Evolutionary conservation across 2,329 filamentous ascomycete species (phyloP).

Genomic region (Drechmeria coniospora): DNA sequence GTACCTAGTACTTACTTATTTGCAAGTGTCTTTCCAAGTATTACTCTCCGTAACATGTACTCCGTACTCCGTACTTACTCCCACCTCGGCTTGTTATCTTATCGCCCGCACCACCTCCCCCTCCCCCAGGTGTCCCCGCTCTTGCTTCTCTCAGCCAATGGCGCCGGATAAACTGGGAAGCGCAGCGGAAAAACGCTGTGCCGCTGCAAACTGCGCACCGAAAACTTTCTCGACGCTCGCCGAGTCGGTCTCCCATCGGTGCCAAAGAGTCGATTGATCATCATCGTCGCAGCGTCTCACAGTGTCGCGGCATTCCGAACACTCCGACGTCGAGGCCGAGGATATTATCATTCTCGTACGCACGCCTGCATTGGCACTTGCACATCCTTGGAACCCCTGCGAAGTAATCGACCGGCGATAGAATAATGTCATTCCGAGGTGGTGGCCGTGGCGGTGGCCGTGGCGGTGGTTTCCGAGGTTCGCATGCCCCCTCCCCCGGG

Average conservation of each 20-base stretch:
- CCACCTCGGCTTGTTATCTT: too few species aligned
- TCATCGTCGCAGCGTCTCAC: too few species aligned
- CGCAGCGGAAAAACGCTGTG: slow-evolving; percentile 2
- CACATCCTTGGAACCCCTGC: too few species aligned
- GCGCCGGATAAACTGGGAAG: neutral
- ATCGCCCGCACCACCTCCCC: neutral
- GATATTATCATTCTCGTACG: too few species aligned
- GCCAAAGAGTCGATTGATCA: too few species aligned
- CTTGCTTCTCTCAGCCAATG: neutral
- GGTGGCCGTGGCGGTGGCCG: slow-evolving; percentile 8
- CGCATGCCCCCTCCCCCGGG: neutral
- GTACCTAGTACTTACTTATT: too few species aligned
- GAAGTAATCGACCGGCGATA: neutral
- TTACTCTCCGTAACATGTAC: too few species aligned
- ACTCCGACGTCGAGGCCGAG: too few species aligned
- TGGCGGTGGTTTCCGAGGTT: slow-evolving; percentile 8
- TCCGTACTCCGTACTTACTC: too few species aligned
- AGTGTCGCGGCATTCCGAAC: too few species aligned
- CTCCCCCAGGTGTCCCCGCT: neutral
- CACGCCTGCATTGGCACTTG: too few species aligned
- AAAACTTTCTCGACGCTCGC: slow-evolving; percentile 5
- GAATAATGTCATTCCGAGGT: slow-evolving; percentile 9
- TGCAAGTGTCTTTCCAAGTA: too few species aligned
- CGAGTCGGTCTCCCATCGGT: neutral
- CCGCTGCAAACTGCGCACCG: slow-evolving; percentile 1